Percentiles rank a stretch among this genome's conserved stretches.
Conservation (phyloP, 2,329 filamentous ascomycete genomes). For the Malbranchea zuffiana region DNA sequence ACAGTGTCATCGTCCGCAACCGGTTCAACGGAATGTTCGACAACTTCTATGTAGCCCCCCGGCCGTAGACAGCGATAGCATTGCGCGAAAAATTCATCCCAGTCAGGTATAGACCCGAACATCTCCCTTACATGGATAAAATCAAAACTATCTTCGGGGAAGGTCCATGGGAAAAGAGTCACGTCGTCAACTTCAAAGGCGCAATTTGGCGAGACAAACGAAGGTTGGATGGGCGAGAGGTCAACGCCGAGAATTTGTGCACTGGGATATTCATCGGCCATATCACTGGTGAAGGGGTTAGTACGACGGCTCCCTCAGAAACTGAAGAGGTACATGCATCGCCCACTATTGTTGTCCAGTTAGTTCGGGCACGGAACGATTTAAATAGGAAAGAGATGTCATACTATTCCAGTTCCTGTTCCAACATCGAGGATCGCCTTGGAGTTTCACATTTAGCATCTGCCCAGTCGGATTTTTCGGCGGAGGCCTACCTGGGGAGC, state of each 20-base stretch:
- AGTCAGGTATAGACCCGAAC: conserved; percentile 37
- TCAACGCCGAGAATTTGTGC: conserved; percentile 39
- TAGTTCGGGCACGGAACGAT: too few relatives aligned
- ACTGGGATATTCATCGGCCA: conserved; percentile 27
- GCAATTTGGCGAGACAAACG: conserved; percentile 37
- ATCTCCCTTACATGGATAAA: conserved; percentile 39
- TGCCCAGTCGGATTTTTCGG: not conserved
- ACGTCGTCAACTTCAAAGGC: conserved; percentile 40
- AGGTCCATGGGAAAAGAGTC: conserved; percentile 32
- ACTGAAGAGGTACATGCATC: conserved; percentile 6
- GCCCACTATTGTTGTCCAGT: conserved; percentile 3
- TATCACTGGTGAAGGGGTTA: conserved; percentile 15
- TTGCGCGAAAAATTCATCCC: conserved; percentile 33
- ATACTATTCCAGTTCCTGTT: conserved; percentile 9
- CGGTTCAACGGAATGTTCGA: conserved; percentile 20
- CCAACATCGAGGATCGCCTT: conserved; percentile 10
- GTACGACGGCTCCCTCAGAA: not conserved
- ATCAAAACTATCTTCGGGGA: conserved; percentile 28
- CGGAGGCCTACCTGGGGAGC: conserved; percentile 5
- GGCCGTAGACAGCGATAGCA: conserved; percentile 28
- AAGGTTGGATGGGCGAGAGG: conserved; percentile 41
- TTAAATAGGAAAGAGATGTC: not conserved
- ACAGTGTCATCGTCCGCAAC: conserved; percentile 17
- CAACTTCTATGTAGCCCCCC: conserved; percentile 30
- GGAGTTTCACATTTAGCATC: not conserved